A percentile compares a stretch with the other conserved stretches of the same genome.
These are phyloP conservation scores for Sporothrix pallida DNA, from an alignment of 2,329 filamentous ascomycete species.

Conservation along the genomic window DNA sequence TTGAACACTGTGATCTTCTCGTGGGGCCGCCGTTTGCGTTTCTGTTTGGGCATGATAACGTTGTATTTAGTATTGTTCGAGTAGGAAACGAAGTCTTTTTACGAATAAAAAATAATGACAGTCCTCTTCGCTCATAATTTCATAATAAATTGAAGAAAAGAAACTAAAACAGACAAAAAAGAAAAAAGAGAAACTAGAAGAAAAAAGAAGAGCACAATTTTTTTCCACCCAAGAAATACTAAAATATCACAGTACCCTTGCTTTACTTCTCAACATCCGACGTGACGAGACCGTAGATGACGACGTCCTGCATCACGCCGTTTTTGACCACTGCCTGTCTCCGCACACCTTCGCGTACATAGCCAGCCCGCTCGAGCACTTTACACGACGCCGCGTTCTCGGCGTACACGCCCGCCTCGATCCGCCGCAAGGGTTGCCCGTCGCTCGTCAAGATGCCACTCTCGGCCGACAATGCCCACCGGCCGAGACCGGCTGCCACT, in stretches of 20 bases:
- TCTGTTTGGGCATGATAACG: constrained; percentile 10
- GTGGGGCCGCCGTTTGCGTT: neutral
- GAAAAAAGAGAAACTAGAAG: neutral
- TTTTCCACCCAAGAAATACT: too few species aligned
- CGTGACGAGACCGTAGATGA: constrained; percentile 46
- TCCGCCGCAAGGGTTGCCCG: constrained; percentile 46
- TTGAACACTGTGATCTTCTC: neutral
- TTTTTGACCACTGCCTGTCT: constrained; percentile 52
- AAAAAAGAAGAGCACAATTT: too few species aligned
- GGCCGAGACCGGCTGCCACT: constrained; percentile 47
- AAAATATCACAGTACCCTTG: too few species aligned
- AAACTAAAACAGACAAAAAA: neutral
- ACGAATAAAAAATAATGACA: neutral
- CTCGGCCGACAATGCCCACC: constrained; percentile 50
- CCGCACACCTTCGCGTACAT: constrained; percentile 51
- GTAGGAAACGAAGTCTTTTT: neutral
- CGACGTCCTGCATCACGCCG: constrained; percentile 48
- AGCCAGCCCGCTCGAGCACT: constrained; percentile 54
- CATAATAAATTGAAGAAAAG: neutral
- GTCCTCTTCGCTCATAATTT: neutral
- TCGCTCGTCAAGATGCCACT: neutral
- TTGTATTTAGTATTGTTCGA: constrained; percentile 24
- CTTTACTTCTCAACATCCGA: constrained; percentile 29
- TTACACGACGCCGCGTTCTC: constrained; percentile 51
- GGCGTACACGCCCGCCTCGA: constrained; percentile 50